Evolutionary conservation across 768 basidiomycete genomes (phyloP).

Genomic region (Antrodiella citrinella): DNA sequence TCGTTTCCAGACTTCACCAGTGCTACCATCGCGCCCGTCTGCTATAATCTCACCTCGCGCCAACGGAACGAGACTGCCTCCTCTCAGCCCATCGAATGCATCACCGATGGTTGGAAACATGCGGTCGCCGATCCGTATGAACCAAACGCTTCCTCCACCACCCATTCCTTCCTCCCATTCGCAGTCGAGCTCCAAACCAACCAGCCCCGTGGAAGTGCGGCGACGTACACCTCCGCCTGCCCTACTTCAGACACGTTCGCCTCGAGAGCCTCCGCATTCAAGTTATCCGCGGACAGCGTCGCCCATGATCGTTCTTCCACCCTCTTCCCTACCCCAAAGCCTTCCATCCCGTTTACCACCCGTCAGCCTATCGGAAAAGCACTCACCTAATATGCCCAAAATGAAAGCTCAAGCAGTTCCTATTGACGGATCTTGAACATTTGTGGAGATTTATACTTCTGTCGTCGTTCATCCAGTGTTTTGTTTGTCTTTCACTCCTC

Average conservation of each 20-base stretch:
- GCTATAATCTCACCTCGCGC: slow-evolving; percentile 2
- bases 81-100: slow-evolving; percentile 7
- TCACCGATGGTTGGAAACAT: neutral
- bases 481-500: neutral
- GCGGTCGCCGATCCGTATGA: slow-evolving; percentile 6
- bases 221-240: slow-evolving; percentile 11
- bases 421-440: neutral
- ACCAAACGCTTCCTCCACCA: slow-evolving; percentile 5
- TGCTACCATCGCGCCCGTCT: slow-evolving; percentile 1
- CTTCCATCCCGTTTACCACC: neutral
- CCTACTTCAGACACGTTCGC: slow-evolving; percentile 3
- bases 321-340: neutral
- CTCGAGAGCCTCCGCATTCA: neutral
- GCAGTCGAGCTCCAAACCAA: slow-evolving; percentile 11
- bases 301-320: neutral
- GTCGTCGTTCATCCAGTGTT: neutral
- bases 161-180: slow-evolving; percentile 8
- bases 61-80: slow-evolving; percentile 7
- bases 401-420: neutral
- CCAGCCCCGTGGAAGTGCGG: slow-evolving; percentile 11
- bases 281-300: neutral
- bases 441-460: neutral
- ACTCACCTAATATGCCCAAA: neutral
- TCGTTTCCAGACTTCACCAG: slow-evolving; percentile 5
- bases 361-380: neutral